Evolutionary conservation across 2,329 filamentous ascomycete genomes (phyloP).

Genomic region (Ophiocordyceps camponoti-saundersi): DNA sequence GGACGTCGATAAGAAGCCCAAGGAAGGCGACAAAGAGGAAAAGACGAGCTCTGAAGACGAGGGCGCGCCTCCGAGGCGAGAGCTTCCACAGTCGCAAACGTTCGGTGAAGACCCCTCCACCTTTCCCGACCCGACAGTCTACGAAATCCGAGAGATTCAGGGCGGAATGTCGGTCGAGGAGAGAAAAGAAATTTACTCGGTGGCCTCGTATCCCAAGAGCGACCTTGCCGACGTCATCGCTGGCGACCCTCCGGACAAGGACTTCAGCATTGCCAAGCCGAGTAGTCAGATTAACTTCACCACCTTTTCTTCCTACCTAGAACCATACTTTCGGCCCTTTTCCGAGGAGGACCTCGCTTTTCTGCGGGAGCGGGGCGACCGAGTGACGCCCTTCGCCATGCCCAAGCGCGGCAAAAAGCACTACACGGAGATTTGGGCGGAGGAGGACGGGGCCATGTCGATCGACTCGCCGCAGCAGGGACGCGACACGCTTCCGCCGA

Average conservation of each 20-base stretch:
- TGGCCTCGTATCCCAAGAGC: conserved; percentile 63
- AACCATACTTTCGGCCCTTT: conserved; percentile 78
- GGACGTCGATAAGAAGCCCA: conserved; percentile 39
- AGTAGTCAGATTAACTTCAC: conserved; percentile 86
- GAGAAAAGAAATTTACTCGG: conserved; percentile 74
- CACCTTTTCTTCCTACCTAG: conserved; percentile 83
- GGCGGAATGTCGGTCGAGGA: conserved; percentile 71
- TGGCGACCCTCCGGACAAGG: conserved; percentile 78
- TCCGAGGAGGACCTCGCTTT: conserved; percentile 92
- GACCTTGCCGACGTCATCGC: conserved; percentile 76
- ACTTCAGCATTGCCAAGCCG: conserved; percentile 89
- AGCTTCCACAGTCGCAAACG: conserved; percentile 63
- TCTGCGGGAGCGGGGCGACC: conserved; percentile 75
- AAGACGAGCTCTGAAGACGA: conserved; percentile 41
- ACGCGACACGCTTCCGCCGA: conserved; percentile 53
- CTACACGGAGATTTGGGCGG: conserved; percentile 84
- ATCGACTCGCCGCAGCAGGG: conserved; percentile 48
- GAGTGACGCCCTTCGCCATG: conserved; percentile 68
- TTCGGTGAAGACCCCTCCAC: conserved; percentile 85
- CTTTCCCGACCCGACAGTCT: conserved; percentile 84
- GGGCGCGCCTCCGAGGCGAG: conserved; percentile 41
- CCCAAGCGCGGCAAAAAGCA: conserved; percentile 70
- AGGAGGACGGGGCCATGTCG: conserved; percentile 72
- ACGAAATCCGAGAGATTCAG: conserved; percentile 67
- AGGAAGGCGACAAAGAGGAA: conserved; percentile 17